phyloP scores from a whole-genome alignment of 2,329 filamentous ascomycete species.

The Verruconis gallopava region DNA sequence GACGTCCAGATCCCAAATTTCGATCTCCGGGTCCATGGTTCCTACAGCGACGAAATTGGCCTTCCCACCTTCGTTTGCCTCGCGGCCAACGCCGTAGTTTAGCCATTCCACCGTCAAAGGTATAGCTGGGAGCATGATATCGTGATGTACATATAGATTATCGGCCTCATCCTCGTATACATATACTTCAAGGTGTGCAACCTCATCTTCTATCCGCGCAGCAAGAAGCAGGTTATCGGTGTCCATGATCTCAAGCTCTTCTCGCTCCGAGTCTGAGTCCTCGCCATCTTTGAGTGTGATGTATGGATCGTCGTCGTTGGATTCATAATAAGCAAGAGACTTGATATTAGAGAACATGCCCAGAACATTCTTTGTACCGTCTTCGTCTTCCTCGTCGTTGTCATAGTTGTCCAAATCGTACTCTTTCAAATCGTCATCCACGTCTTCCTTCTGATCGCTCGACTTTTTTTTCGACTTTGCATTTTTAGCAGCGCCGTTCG shows the following conservation, averaged over 20 bases:
- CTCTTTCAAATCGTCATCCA: conserved; percentile 82
- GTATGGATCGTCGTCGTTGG: conserved; percentile 91
- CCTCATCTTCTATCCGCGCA: conserved; percentile 90
- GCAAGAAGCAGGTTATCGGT: conserved; percentile 89
- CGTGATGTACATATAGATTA: conserved; percentile 98
- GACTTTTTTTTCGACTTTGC: conserved; percentile 14
- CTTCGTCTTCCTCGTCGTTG: conserved; percentile 58
- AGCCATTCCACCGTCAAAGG: conserved; percentile 94
- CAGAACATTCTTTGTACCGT: conserved; percentile 54
- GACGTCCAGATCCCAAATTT: conserved; percentile 94
- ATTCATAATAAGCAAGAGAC: conserved; percentile 83
- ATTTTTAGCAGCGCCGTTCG: background rate
- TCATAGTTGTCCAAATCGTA: conserved; percentile 97
- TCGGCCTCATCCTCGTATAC: conserved; percentile 92
- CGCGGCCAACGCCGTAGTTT: conserved; percentile 73
- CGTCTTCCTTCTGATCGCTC: conserved; percentile 22
- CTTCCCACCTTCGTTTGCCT: conserved; percentile 37
- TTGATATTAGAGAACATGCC: conserved; percentile 94
- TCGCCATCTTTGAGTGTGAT: conserved; percentile 66
- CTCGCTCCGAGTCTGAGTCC: conserved; percentile 70
- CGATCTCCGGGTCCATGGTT: conserved; percentile 96
- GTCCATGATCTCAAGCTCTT: conserved; percentile 84
- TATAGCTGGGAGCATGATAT: conserved; percentile 97
- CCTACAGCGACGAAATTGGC: conserved; percentile 93
- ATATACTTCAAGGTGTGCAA: conserved; percentile 92